Percentiles rank a stretch among this genome's conserved stretches.
Evolutionary conservation across 129 eudicot species (phyloP).

Genomic region (Mikania micrantha): DNA sequence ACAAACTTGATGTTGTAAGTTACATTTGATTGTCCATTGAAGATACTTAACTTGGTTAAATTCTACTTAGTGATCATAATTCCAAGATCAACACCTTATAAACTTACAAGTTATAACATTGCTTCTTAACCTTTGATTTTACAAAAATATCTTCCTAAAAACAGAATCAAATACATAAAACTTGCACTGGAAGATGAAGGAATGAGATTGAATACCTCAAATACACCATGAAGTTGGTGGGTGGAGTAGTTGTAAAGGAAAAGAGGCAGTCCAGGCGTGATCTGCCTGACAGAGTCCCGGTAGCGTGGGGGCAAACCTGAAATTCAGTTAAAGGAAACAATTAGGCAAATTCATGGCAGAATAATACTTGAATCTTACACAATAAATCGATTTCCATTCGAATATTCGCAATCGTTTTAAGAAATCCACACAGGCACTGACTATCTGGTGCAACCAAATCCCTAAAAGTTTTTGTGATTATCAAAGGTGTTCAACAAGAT

Average conservation of each 20-base stretch:
- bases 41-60: too few relatives aligned
- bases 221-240: slow-evolving; percentile 97
- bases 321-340: slow-evolving; percentile 7
- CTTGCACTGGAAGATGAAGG: background rate
- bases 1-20: background rate
- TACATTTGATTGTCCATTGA: too few relatives aligned
- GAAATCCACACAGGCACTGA: background rate
- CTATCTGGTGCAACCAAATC: background rate
- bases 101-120: too few relatives aligned
- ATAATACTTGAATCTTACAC: background rate
- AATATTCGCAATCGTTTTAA: background rate
- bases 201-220: slow-evolving; percentile 55
- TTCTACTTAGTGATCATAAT: too few relatives aligned
- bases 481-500: background rate
- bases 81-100: too few relatives aligned
- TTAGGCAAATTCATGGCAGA: background rate
- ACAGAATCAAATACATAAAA: too few relatives aligned
- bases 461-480: background rate
- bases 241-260: slow-evolving; percentile 97
- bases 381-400: background rate
- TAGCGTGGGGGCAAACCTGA: slow-evolving; percentile 94
- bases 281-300: slow-evolving; percentile 85
- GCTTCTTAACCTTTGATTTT: too few relatives aligned
- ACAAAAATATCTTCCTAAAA: too few relatives aligned
- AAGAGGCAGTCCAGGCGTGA: slow-evolving; percentile 89